Evolutionary conservation across 1,139 yeast genomes (phyloP), one percentile per base, ranked within the genome.

Genomic region (Pichia sp.): DNA sequence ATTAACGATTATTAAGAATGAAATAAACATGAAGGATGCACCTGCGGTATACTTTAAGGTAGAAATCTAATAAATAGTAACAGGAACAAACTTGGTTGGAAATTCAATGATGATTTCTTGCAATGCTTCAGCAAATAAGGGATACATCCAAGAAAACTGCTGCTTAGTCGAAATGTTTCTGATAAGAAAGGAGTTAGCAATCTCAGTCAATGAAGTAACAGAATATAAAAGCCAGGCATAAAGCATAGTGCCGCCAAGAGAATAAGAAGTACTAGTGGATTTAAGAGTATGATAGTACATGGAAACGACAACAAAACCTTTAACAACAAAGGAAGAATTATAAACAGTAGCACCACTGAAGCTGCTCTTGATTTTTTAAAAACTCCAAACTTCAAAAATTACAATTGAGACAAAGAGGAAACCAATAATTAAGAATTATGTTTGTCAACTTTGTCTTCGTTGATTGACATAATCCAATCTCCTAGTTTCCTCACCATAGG

Each of bases 121-220:
- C 20, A 79, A 52, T 3, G 78, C 73, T 55, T 77, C 81, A n/a
- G 82, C 77, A 23, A 80, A 70, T 8, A 81, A 79, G 56, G 75
- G 82, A 51, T 73, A 78, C 54, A 79, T 62, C 1, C 78, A 68
- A 51, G 78, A 79, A 25, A 73, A 71, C 50, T 70, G 72, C 51
- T 79, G 85, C 54, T 79, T 79, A 61, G 70, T 68, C 46, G 78
- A 57, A 45, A 79, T 74, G 36, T 77, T 76, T 58, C 81, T 69
- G 43, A 69, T 70, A 10, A 65, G 67, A 51, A 76, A 78, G n/a
- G 71, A 58, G 22, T 65, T 62, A 23, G 77, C 62, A 40, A 78
- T 68, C 54, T 76, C 79, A 20, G 82, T 80, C 46, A 79, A 57
- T 39, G 78, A 74, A 69, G 76, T 70, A 53, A 78, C 64, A 12